A percentile compares a stretch with the other conserved stretches of the same genome.
phyloP scores from a whole-genome alignment of 2,329 filamentous ascomycete species.

The Cladosporium sp. region DNA sequence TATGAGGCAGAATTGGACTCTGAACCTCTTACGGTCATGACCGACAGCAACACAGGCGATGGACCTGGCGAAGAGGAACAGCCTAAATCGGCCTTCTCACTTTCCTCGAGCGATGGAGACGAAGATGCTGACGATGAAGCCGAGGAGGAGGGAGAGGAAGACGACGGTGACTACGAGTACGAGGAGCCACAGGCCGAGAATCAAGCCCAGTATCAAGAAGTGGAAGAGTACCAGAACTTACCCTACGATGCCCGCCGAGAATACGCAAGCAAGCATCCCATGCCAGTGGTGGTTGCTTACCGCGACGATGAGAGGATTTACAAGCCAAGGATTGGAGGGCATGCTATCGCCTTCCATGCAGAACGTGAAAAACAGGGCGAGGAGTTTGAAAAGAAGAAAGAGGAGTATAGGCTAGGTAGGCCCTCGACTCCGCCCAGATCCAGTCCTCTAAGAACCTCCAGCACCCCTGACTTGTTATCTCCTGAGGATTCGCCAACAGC shows the following conservation, averaged over 20 bases:
- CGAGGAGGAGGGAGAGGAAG: background rate
- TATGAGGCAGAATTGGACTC: background rate
- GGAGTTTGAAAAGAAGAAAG: background rate
- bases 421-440: background rate
- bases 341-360: too few species aligned
- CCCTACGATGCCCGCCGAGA: too few species aligned
- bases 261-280: too few species aligned
- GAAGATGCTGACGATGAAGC: constrained; percentile 1
- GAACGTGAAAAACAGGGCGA: background rate
- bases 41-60: background rate
- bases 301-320: too few species aligned
- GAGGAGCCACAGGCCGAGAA: background rate
- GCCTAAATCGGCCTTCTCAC: constrained; percentile 1
- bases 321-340: too few species aligned
- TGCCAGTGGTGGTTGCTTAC: too few species aligned
- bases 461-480: background rate
- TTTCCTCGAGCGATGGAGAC: constrained; percentile 1
- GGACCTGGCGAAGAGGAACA: background rate
- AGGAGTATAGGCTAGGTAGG: too few species aligned
- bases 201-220: too few species aligned
- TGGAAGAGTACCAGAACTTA: too few species aligned
- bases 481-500: background rate
- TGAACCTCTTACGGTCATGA: background rate
- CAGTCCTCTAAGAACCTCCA: background rate
- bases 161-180: background rate